Evolutionary conservation across 139 green algal genomes (phyloP).

Genomic region (Micractinium conductrix): DNA sequence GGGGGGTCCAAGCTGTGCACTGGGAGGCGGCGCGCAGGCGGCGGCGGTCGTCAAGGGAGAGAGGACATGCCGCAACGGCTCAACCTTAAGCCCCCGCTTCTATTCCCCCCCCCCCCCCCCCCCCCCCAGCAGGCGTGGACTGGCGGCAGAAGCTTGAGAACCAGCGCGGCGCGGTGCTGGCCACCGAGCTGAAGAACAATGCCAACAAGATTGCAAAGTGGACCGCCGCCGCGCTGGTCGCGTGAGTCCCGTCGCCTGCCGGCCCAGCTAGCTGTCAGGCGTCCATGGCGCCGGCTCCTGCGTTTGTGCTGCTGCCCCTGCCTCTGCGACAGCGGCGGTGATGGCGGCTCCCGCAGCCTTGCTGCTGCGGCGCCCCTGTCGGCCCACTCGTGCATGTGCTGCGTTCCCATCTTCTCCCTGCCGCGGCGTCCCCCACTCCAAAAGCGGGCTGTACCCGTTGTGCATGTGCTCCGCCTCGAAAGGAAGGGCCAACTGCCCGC

Average conservation of each 20-base stretch:
- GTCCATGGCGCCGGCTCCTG: background rate
- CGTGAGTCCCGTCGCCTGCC: slow-evolving; percentile 3
- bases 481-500: background rate
- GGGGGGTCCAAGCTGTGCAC: too few relatives aligned
- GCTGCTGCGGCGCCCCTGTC: background rate
- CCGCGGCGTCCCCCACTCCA: too few relatives aligned
- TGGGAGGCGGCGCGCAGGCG: too few relatives aligned
- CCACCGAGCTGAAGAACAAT: slow-evolving; percentile 99
- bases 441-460: too few relatives aligned
- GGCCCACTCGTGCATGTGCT: too few relatives aligned
- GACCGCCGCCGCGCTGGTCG: slow-evolving; percentile 91
- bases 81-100: too few relatives aligned
- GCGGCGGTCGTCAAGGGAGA: too few relatives aligned
- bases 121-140: background rate
- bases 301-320: background rate
- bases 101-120: too few relatives aligned
- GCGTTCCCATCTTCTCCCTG: too few relatives aligned
- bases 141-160: slow-evolving; percentile 78
- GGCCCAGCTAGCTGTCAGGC: background rate
- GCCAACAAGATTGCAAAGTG: slow-evolving; percentile 97
- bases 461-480: background rate
- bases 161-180: slow-evolving; percentile 95
- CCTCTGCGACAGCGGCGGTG: background rate
- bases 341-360: background rate
- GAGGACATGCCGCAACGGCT: too few relatives aligned